Percentiles rank a stretch among this genome's conserved stretches.
Evolutionary conservation across 2,329 filamentous ascomycete species (phyloP).

Genomic region (Nemania sp.): DNA sequence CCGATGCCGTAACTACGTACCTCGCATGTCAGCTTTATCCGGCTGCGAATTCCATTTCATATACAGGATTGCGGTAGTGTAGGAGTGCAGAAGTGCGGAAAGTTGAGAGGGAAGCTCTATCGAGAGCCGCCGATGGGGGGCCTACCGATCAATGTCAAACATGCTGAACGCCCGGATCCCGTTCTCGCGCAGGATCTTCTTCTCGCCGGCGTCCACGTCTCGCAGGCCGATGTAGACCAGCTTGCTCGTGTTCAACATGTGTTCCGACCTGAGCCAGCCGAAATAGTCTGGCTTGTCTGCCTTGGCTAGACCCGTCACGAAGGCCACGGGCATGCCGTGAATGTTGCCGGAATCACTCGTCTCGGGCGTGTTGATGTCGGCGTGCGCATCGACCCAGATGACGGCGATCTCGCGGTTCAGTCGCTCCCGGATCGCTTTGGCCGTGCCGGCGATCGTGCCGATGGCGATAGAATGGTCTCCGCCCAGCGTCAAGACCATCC

Average conservation of each 20-base stretch:
- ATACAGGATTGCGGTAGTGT: not conserved
- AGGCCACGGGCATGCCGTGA: conserved; percentile 96
- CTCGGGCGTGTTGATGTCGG: conserved; percentile 97
- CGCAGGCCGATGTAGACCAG: conserved; percentile 95
- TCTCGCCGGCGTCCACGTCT: conserved; percentile 93
- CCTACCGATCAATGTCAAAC: conserved; percentile 92
- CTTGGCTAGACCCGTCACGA: conserved; percentile 81
- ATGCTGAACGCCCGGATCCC: conserved; percentile 96
- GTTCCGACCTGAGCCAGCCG: conserved; percentile 82
- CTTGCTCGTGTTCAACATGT: conserved; percentile 74
- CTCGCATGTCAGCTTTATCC: conserved; percentile 12
- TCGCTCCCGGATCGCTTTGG: conserved; percentile 83
- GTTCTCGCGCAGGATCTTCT: conserved; percentile 84
- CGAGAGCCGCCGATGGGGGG: not conserved
- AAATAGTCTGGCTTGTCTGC: conserved; percentile 80
- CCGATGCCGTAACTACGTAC: conserved; percentile 80
- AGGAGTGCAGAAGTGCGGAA: not conserved
- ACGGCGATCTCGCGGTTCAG: conserved; percentile 84
- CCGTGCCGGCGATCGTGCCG: conserved; percentile 85
- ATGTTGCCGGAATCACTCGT: conserved; percentile 88
- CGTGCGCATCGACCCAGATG: conserved; percentile 98
- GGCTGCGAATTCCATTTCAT: not conserved
- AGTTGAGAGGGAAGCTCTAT: not conserved
- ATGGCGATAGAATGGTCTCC: conserved; percentile 98
- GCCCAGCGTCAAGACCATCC: conserved; percentile 89